Evolutionary conservation across 2,329 filamentous ascomycete genomes (phyloP), one percentile per base, ranked within the genome.

Genomic region (Trichoderma atroviride): DNA sequence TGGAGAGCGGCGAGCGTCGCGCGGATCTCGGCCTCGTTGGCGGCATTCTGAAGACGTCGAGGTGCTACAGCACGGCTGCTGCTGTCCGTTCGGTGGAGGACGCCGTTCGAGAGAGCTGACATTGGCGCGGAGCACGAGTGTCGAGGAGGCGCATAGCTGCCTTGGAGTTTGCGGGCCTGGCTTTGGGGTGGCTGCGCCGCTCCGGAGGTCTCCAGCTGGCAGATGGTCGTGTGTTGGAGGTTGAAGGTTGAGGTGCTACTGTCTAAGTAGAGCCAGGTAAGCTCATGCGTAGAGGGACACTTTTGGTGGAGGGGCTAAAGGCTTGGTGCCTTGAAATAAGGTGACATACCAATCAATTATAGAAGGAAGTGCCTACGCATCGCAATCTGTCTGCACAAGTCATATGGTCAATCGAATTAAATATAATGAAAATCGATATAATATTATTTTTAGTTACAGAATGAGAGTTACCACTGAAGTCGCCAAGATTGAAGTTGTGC

Each of bases 11-110:
- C 86, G 73, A 99, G 88, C 66, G 91, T 89, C 71, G 90, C 87
- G 76, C 91, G 91, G 78, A 99, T 91, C 72, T 97, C 92, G 73
- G 91, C 86, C 73, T 94, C 86, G 74, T 89, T 92, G 74, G 87
- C 86, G 74, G 92, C 92, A 82, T 90, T 87, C 81, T 88, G 89
- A 76, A 96, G 85, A 76, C 79, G 64, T 71, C 73, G 37, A 66
- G 76, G 70, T 73, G 72, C 74, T 70, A 75, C 72, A 69, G 70
- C 72, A 74, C 80, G 75, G 74, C 69, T 74, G 74, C 70, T 75
- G 60, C 35, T 63, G 71, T 74, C 71, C 70, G 69, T 71, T 75
- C 75, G 75, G 75, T 78, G 76, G 72, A 75, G 76, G 74, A 79
- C 79, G 80, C 83, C 82, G 79, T 84, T 84, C 71, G 79, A 73